Base-by-base conservation (phyloP, 1,284 basidiomycete genomes). In the Boletellus deceptivus region DNA sequence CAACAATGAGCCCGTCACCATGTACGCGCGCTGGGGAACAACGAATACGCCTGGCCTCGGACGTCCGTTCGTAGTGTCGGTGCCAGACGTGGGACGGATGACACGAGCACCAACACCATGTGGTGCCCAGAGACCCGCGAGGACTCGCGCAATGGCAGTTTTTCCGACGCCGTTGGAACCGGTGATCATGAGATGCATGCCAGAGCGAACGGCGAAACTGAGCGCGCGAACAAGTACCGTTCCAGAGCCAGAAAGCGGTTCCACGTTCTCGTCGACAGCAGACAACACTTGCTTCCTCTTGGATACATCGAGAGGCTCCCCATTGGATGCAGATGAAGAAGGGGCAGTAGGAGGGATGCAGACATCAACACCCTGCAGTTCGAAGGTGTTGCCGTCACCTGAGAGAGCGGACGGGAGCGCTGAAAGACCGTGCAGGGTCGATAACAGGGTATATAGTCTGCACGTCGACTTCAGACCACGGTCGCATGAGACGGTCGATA, bases 161-260 rank as follows among this genome's bases (percentile, higher is more conserved):
- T 99, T 98, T 0, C 96, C 96, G 2, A 96, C 91, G 0, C 92
- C 91, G 58, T 93, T 93, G 57, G 89, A 88, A 1, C 95, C 95
- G 0, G 93, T 96, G 63, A 98, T 93, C 80, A 98, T 89, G 5
- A 96, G 75, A 66, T 98, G 95, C 69, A 97, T 89, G 6, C 91
- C 91, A 13, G 83, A 77, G 47, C 76, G 76, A 49, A 97, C 78
- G n/a, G 73, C 70, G 14, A 98, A 68, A 43, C 78, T 84, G 27
- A 98, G 76, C 50, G 87, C 82, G 52, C 78, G 80, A 33, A 97
- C 86, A 27, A 97, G 78, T 1, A 72, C 70, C 17, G 72, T 66
- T 31, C 52, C 61, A n/a, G 61, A 66, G 8, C 59, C 52, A 17
- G 60, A 55, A 20, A 58, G 57, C 2, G 49, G 52, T 7, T 52